Evolutionary conservation across 441 rosid species (phyloP).

Genomic region (Brassica hybrid): DNA sequence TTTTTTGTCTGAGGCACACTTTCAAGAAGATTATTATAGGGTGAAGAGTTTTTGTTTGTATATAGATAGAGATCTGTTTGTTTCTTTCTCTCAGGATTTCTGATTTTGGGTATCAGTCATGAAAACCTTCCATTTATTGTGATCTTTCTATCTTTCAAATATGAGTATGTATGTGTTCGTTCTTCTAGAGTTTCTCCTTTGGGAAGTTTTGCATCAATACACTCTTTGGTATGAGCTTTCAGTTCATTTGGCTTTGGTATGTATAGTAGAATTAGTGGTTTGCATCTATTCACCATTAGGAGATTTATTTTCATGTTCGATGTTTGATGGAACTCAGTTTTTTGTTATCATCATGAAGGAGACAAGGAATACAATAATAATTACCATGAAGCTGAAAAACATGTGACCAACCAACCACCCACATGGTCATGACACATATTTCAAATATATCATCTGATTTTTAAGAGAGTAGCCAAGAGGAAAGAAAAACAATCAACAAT

Average conservation of each 20-base stretch:
- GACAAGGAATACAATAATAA: too few relatives aligned
- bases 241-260: neutral
- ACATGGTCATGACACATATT: too few relatives aligned
- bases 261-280: neutral
- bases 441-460: neutral
- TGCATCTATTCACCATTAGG: neutral
- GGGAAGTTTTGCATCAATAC: neutral
- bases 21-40: slow-evolving; percentile 16
- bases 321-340: neutral
- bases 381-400: neutral
- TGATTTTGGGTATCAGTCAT: slow-evolving; percentile 26
- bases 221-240: neutral
- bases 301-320: neutral
- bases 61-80: slow-evolving; percentile 38
- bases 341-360: neutral
- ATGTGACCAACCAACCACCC: neutral
- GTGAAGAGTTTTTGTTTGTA: slow-evolving; percentile 20
- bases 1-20: slow-evolving; percentile 25
- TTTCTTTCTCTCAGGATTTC: slow-evolving; percentile 28
- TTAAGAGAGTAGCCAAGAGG: neutral
- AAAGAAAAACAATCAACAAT: neutral
- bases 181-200: neutral
- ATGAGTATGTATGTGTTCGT: neutral
- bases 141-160: neutral
- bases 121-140: slow-evolving; percentile 34